Conservation (phyloP, 352 stramenopile species). For the Nothophytophthora sp. region DNA sequence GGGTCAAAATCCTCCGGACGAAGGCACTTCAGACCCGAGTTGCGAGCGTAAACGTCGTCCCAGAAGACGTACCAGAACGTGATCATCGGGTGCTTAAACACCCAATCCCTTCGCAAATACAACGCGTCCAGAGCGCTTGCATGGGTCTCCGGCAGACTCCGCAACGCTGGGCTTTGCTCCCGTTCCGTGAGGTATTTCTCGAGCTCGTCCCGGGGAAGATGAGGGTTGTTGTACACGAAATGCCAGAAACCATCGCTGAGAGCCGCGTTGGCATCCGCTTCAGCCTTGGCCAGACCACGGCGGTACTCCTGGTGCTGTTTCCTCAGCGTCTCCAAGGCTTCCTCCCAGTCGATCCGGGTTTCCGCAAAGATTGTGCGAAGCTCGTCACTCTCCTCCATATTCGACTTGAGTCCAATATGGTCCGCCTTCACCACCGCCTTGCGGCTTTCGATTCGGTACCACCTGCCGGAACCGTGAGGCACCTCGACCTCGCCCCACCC, state of each 20-base stretch:
- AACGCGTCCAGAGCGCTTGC: neutral
- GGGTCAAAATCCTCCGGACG: conserved; percentile 17
- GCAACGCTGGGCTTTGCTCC: neutral
- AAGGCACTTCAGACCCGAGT: conserved; percentile 21
- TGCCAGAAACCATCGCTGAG: conserved; percentile 39
- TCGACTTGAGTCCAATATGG: conserved; percentile 28
- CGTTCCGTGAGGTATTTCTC: conserved; percentile 6
- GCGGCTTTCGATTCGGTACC: no score
- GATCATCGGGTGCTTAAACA: conserved; percentile 16
- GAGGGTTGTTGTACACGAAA: conserved; percentile 37
- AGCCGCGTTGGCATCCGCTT: conserved; percentile 17
- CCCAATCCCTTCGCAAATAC: conserved; percentile 11
- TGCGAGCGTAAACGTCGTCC: conserved; percentile 33
- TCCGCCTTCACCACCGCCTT: conserved; percentile 17
- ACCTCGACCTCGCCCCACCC: conserved; percentile 28
- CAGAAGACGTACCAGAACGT: conserved; percentile 46
- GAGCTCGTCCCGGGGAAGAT: conserved; percentile 7
- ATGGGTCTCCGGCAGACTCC: neutral
- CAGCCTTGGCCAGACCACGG: no score
- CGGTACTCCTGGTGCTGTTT: conserved; percentile 25
- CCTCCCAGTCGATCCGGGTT: conserved; percentile 12
- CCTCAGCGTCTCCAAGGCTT: conserved; percentile 15
- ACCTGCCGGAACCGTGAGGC: no score
- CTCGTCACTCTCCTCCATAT: conserved; percentile 35
- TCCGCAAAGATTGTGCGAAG: conserved; percentile 25